Conservation (phyloP, 345 rosid species). For the Eucalyptus grandis region DNA sequence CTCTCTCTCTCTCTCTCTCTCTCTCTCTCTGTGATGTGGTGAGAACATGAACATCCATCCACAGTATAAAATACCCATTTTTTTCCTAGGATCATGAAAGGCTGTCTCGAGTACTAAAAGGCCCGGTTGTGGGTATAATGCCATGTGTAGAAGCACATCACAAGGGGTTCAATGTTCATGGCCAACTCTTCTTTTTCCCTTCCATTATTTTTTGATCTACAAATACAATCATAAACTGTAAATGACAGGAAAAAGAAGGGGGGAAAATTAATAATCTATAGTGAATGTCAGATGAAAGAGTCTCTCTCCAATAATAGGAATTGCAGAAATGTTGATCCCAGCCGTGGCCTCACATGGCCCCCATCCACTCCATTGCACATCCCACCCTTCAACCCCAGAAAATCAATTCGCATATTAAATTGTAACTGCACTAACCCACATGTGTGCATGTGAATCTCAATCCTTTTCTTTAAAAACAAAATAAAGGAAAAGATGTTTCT, state of each 20-base stretch:
- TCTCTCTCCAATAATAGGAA: constrained; percentile 6
- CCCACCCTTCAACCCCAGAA: neutral
- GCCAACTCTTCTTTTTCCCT: neutral
- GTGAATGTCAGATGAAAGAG: neutral
- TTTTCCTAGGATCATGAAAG: neutral
- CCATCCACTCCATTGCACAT: neutral
- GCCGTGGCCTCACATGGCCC: constrained; percentile 12
- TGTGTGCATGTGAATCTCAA: constrained; percentile 15
- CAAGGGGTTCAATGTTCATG: neutral
- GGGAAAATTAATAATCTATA: neutral
- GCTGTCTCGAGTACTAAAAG: neutral
- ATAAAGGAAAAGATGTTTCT: neutral
- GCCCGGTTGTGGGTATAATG: neutral
- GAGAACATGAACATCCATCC: neutral
- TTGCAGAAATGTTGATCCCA: neutral
- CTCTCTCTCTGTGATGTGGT: neutral
- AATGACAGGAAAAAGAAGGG: neutral
- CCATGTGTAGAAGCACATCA: neutral
- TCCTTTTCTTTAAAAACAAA: neutral
- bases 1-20: neutral
- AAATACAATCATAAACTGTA: neutral
- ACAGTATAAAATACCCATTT: neutral
- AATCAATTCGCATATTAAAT: neutral
- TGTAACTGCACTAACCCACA: neutral
- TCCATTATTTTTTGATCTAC: neutral